Percentiles rank a stretch among this genome's conserved stretches.
Evolutionary conservation across 2,329 filamentous ascomycete genomes (phyloP).

Genomic region (Trichophyton benhamiae): DNA sequence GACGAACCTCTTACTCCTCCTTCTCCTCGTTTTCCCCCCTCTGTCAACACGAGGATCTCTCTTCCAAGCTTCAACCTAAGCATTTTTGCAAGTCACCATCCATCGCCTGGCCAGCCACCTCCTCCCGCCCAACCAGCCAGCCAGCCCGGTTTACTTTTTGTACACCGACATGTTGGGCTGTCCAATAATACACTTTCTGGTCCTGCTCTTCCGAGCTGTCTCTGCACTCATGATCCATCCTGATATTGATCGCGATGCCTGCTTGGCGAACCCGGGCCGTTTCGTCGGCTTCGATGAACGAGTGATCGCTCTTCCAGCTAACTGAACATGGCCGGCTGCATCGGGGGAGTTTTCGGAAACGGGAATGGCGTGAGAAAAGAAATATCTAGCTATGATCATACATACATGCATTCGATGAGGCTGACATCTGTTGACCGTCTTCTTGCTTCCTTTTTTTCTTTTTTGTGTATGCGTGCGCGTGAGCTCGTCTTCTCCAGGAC

Average conservation of each 20-base stretch:
- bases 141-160: background rate
- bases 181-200: background rate
- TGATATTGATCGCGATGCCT: background rate
- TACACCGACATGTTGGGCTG: background rate
- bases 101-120: background rate
- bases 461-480: background rate
- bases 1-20: background rate
- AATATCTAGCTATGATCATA: background rate
- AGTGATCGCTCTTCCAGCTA: background rate
- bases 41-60: background rate
- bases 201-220: background rate
- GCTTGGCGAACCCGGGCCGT: background rate
- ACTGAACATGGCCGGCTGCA: background rate
- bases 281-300: background rate
- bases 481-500: background rate
- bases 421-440: conserved; percentile 1
- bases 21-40: background rate
- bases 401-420: background rate
- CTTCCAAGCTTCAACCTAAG: background rate
- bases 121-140: too few relatives aligned
- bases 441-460: background rate
- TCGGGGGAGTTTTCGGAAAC: background rate
- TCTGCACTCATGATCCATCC: background rate
- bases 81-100: background rate
- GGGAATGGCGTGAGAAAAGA: background rate